phyloP scores from a whole-genome alignment of 2,329 filamentous ascomycete species.

The Emmonsiellopsis sp. region DNA sequence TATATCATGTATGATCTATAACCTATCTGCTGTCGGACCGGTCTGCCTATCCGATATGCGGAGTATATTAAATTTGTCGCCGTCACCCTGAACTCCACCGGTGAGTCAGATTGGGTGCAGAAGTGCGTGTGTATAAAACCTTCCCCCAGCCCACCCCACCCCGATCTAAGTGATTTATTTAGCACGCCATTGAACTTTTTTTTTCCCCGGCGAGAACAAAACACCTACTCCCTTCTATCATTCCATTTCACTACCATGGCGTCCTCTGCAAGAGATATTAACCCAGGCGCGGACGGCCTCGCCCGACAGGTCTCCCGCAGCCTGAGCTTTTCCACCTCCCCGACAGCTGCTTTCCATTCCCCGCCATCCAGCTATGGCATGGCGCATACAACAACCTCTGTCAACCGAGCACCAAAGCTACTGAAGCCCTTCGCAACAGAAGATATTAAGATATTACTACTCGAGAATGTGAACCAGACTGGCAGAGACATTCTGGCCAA shows the following conservation, averaged over 20 bases:
- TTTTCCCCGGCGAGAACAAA: not conserved
- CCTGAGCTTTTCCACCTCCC: constrained; percentile 64
- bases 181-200: not conserved
- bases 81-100: not conserved
- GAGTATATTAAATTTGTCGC: not conserved
- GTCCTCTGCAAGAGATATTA: constrained; percentile 27
- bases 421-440: constrained; percentile 92
- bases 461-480: constrained; percentile 93
- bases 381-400: constrained; percentile 33
- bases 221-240: not conserved
- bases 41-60: too few relatives aligned
- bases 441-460: constrained; percentile 89
- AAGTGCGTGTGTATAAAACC: constrained; percentile 3
- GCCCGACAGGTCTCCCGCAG: constrained; percentile 45
- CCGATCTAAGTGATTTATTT: not conserved
- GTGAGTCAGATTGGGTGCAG: too few relatives aligned
- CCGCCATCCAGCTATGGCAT: constrained; percentile 55
- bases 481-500: constrained; percentile 70
- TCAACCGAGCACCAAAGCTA: constrained; percentile 49
- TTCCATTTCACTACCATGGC: constrained; percentile 15
- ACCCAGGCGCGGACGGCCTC: constrained; percentile 19
- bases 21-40: too few relatives aligned
- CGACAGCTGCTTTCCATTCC: constrained; percentile 64
- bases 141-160: not conserved
- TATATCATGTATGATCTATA: too few relatives aligned